phyloP scores from a whole-genome alignment of 2,329 filamentous ascomycete genomes.

The Aspergillus uvarum region DNA sequence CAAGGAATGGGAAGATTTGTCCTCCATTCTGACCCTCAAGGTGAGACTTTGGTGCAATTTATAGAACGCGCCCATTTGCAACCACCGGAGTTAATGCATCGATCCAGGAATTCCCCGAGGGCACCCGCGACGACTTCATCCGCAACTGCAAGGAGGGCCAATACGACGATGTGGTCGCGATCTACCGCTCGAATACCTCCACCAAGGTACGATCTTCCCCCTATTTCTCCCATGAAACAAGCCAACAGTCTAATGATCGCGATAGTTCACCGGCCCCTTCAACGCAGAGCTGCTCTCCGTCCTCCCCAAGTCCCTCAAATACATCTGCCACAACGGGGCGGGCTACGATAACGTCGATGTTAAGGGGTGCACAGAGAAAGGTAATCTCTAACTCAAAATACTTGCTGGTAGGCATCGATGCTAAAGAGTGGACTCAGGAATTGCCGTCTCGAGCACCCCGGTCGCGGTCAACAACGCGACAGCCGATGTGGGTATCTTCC shows the following conservation, averaged over 20 bases:
- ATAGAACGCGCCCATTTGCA: not conserved
- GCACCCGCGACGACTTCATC: conserved; percentile 57
- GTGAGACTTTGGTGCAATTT: conserved; percentile 20
- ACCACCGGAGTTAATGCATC: not conserved
- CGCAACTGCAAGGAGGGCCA: conserved; percentile 54
- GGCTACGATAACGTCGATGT: conserved; percentile 63
- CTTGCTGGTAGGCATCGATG: not conserved
- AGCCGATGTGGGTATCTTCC: conserved; percentile 49
- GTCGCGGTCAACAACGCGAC: conserved; percentile 50
- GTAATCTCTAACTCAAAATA: conserved; percentile 13
- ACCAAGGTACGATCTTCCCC: conserved; percentile 39
- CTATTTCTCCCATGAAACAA: not conserved
- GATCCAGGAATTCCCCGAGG: conserved; percentile 53
- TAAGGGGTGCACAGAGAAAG: conserved; percentile 50
- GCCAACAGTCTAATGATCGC: no score
- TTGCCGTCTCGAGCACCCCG: conserved; percentile 47
- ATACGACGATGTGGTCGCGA: conserved; percentile 56
- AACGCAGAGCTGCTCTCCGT: conserved; percentile 48
- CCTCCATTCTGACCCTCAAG: conserved; percentile 44
- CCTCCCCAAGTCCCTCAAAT: conserved; percentile 48
- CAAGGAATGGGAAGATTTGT: conserved; percentile 45
- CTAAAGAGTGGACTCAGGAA: conserved; percentile 23
- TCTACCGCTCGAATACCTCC: conserved; percentile 61
- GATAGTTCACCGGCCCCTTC: conserved; percentile 48
- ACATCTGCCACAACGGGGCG: conserved; percentile 57